A percentile compares a stretch with the other conserved stretches of the same genome.
phyloP scores from a whole-genome alignment of 1,284 basidiomycete genomes.

The Melampsora americana region DNA sequence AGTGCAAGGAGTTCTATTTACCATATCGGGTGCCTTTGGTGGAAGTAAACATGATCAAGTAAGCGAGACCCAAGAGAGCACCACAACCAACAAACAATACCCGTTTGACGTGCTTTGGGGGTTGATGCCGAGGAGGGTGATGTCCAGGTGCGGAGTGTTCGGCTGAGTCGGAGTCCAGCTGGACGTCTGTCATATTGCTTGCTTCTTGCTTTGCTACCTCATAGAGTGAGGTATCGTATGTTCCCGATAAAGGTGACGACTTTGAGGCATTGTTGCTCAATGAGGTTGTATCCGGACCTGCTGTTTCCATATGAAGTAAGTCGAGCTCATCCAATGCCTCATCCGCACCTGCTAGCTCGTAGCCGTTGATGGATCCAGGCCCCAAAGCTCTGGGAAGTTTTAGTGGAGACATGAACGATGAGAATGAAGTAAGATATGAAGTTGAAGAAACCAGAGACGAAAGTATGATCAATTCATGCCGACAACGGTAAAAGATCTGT shows the following conservation, averaged over 20 bases:
- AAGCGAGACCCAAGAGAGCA: conserved; percentile 27
- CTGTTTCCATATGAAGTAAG: not conserved
- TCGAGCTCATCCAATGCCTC: not conserved
- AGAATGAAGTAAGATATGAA: no score
- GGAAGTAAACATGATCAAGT: conserved; percentile 39
- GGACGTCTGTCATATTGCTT: not conserved
- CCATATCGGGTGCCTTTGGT: conserved; percentile 44
- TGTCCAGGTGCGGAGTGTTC: not conserved
- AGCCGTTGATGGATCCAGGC: not conserved
- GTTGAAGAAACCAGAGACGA: no score
- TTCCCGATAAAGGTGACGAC: not conserved
- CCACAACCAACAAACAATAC: conserved; percentile 22
- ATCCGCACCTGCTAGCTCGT: not conserved
- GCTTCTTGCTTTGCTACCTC: conserved; percentile 7
- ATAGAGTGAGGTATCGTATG: conserved; percentile 5
- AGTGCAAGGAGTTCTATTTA: not conserved
- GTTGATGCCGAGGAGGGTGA: conserved; percentile 18
- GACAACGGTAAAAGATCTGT: no score
- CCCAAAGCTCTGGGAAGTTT: no score
- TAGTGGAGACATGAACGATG: no score
- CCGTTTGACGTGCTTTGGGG: conserved; percentile 17
- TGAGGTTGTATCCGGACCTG: not conserved
- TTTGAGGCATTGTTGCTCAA: not conserved
- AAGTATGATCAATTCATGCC: no score
- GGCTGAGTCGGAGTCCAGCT: not conserved